Conservation (phyloP, 345 rosid genomes). For the Aegle marmelos region DNA sequence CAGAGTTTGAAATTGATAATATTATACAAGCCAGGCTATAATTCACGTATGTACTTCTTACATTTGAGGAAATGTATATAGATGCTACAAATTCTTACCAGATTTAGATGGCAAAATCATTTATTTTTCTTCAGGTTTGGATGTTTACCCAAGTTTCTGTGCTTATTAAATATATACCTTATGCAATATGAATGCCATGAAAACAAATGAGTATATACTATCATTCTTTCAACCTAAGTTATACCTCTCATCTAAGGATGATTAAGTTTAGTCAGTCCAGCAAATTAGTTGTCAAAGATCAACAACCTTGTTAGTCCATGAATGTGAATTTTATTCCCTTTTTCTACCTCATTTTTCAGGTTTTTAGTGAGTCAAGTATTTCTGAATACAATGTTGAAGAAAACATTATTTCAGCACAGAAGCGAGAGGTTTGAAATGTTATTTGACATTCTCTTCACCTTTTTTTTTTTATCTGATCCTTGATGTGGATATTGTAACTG, state of each 20-base stretch:
- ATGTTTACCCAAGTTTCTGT: not conserved
- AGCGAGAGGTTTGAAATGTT: constrained; percentile 57
- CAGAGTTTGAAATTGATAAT: not conserved
- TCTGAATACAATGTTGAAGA: constrained; percentile 64
- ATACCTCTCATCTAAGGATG: not conserved
- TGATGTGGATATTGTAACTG: constrained; percentile 5
- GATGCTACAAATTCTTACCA: not conserved
- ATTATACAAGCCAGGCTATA: not conserved
- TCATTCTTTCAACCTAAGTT: not conserved
- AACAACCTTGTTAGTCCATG: not conserved
- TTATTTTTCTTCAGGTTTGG: not conserved
- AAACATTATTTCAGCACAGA: constrained; percentile 38
- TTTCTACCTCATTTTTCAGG: constrained; percentile 33
- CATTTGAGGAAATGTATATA: not conserved
- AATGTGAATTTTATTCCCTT: not conserved
- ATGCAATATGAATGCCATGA: not conserved
- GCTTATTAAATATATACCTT: not conserved
- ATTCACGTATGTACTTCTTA: not conserved
- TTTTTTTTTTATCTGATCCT: not conserved
- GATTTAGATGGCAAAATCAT: not conserved
- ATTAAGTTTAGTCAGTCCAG: not conserved
- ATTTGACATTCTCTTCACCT: not conserved
- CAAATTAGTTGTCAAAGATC: not conserved
- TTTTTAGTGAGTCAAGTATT: constrained; percentile 73
- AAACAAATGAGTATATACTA: not conserved